Base-by-base conservation (phyloP, 306 rosid genomes). In the Crataegus laevigata region DNA sequence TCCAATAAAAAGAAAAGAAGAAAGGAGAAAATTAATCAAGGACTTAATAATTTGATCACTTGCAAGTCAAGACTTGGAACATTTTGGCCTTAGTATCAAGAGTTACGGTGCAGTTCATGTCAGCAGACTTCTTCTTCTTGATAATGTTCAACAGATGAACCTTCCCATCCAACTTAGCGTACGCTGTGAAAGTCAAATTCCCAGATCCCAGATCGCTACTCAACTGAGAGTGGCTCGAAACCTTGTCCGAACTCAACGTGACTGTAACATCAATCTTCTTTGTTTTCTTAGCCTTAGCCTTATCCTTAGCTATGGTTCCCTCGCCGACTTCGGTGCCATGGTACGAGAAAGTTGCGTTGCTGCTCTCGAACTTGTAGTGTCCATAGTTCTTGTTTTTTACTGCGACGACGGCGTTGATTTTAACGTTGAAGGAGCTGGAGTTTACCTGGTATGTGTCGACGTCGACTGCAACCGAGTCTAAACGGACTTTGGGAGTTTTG, bases 341-440 rank as follows among this genome's bases (percentile, higher is more conserved):
- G 47, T 83, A 80, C 47, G 77, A 76, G 51, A 80, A n/a, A 9
- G 43, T 62, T 22, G 73, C 79, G 21, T 68, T 73, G 70, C 73
- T 28, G 68, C 42, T 10, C 4, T 76, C 81, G 79, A 76, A 83
- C 72, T 79, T 83, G 84, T 72, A 80, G 66, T 68, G 61, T 2
- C 84, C 87, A 2, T 76, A 79, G 59, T 83, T 83, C 22, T 63
- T 79, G 79, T 83, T 83, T 43, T 79, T 83, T 55, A 83, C 74
- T 0, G 79, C 63, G 5, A 83, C 66, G 18, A 51, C 24, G 13
- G 84, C 74, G 7, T 42, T 24, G 42, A 83, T 8, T 25, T 63
- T 25, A 57, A 70, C 13, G 15, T 22, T 76, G 12, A 83, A 80
- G 65, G 73, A 25, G 43, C 40, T 78, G 17, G 84, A 51, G 73